Conservation (phyloP, 2,329 filamentous ascomycete species). For the Shiraia sp. region DNA sequence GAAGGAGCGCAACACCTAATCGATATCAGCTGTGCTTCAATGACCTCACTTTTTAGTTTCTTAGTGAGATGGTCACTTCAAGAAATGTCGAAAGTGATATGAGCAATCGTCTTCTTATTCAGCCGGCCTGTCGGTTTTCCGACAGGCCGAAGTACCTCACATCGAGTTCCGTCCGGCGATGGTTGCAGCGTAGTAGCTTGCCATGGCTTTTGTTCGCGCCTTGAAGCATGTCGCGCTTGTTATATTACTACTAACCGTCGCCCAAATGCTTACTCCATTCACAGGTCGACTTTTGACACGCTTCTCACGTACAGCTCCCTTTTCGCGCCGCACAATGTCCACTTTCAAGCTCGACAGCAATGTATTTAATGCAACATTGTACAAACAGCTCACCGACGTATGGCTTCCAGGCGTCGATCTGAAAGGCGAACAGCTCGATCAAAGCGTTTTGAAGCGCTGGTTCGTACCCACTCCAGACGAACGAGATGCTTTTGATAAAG, state of each 20-base stretch:
- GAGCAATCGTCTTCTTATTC: not conserved
- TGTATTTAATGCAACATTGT: slow-evolving; percentile 48
- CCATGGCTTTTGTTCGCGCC: not conserved
- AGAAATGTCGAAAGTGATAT: too few species aligned
- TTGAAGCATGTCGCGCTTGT: slow-evolving; percentile 1
- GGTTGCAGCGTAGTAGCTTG: not conserved
- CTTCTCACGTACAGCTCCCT: slow-evolving; percentile 1
- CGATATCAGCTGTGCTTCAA: too few species aligned
- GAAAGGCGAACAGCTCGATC: slow-evolving; percentile 26
- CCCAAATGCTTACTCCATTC: slow-evolving; percentile 9
- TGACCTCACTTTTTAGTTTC: too few species aligned
- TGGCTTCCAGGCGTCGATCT: slow-evolving; percentile 46
- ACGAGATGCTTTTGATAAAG: slow-evolving; percentile 41
- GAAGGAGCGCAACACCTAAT: too few species aligned
- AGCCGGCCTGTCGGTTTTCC: not conserved
- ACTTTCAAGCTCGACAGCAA: slow-evolving; percentile 41
- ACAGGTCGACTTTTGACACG: slow-evolving; percentile 7
- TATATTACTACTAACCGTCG: not conserved
- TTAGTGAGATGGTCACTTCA: too few species aligned
- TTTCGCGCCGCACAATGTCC: slow-evolving; percentile 31
- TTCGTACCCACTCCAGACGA: slow-evolving; percentile 41
- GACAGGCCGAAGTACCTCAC: not conserved
- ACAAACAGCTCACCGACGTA: slow-evolving; percentile 38
- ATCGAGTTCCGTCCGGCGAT: not conserved
- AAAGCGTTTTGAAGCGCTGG: slow-evolving; percentile 41